Evolutionary conservation across 192 early-diverging fungal genomes (phyloP).

Genomic region (Coemansia sp.): DNA sequence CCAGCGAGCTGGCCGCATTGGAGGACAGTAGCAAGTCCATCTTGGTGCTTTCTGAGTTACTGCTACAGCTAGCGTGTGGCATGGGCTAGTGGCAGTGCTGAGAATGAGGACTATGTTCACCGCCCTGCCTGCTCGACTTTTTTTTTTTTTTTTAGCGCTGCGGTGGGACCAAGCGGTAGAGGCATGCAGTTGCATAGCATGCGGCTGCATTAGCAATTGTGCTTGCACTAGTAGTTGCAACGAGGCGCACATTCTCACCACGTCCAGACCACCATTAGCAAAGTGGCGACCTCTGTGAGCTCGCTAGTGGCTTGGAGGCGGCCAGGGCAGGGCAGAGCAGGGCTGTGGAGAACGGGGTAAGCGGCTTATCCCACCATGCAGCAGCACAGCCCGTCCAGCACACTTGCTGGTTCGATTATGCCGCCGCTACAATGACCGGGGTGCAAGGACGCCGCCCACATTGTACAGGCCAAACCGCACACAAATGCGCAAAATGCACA

Average conservation of each 20-base stretch:
- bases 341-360: background rate
- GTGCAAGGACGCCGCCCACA: background rate
- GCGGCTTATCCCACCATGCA: background rate
- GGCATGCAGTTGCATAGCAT: slow-evolving; percentile 1
- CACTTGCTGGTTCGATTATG: background rate
- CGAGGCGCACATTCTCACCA: background rate
- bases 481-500: background rate
- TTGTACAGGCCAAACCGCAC: background rate
- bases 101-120: slow-evolving; percentile 1
- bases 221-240: background rate
- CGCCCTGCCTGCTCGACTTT: background rate
- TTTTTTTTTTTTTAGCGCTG: background rate
- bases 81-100: background rate
- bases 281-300: background rate
- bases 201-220: background rate
- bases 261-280: background rate
- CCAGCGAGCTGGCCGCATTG: background rate
- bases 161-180: slow-evolving; percentile 3
- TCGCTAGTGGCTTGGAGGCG: background rate
- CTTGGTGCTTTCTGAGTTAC: slow-evolving; percentile 4
- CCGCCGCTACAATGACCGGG: background rate
- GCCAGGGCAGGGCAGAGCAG: background rate
- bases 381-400: background rate
- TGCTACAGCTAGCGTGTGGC: background rate
- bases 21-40: slow-evolving; percentile 4